Percentiles rank a stretch among this genome's conserved stretches.
Evolutionary conservation across 73 alveolate genomes (phyloP).

Genomic region (Paramecium caudatum): DNA sequence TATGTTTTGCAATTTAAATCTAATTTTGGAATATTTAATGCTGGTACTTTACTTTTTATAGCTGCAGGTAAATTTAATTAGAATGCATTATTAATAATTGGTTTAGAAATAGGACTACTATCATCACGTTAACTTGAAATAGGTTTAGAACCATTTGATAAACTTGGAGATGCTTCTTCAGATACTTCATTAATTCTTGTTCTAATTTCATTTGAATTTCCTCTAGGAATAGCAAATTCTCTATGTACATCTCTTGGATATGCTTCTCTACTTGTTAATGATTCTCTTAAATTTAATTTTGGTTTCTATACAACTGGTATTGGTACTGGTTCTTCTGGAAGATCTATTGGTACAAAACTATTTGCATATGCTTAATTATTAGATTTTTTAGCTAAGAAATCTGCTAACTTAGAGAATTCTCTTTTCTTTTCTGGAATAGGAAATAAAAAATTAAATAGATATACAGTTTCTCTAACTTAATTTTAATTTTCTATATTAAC

Average conservation of each 20-base stretch:
- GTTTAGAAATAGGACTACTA: neutral
- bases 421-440: conserved; percentile 79
- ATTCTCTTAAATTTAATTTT: conserved; percentile 26
- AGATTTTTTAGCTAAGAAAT: conserved; percentile 27
- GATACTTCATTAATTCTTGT: neutral
- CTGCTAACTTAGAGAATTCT: conserved; percentile 71
- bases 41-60: conserved; percentile 48
- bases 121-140: conserved; percentile 11
- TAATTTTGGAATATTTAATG: conserved; percentile 54
- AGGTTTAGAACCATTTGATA: neutral
- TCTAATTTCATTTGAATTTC: conserved; percentile 15
- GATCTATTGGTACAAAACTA: neutral
- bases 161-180: conserved; percentile 1
- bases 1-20: conserved; percentile 59
- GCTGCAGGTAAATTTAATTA: conserved; percentile 31
- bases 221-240: conserved; percentile 33
- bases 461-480: conserved; percentile 87
- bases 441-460: conserved; percentile 91
- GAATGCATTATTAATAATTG: conserved; percentile 6
- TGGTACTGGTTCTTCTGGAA: neutral
- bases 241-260: neutral
- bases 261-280: conserved; percentile 38
- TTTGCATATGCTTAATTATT: conserved; percentile 3
- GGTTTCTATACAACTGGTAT: neutral
- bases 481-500: conserved; percentile 6